Conservation (phyloP, 2,329 filamentous ascomycete species). For the Cladophialophora carrionii region DNA sequence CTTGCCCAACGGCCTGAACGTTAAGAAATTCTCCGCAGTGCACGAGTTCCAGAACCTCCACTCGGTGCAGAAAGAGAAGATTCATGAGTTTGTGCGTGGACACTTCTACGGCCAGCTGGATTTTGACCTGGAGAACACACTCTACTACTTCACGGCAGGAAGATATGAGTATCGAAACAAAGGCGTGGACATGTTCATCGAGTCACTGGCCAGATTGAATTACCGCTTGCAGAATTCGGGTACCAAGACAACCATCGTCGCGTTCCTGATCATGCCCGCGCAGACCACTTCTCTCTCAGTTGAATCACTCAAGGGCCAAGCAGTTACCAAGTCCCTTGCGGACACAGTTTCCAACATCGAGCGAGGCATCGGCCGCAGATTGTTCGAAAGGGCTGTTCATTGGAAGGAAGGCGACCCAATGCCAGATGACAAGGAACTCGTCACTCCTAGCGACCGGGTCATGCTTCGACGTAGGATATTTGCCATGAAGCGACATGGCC, state of each 20-base stretch:
- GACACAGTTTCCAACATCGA: slow-evolving; percentile 94
- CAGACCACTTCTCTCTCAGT: slow-evolving; percentile 94
- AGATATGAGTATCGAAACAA: slow-evolving; percentile 99
- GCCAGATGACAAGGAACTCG: slow-evolving; percentile 95
- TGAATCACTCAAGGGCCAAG: slow-evolving; percentile 93
- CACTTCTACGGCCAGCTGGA: slow-evolving; percentile 99
- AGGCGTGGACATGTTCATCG: slow-evolving; percentile 99
- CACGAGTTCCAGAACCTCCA: slow-evolving; percentile 99
- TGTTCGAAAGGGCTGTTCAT: slow-evolving; percentile 90
- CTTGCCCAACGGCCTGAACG: slow-evolving; percentile 92
- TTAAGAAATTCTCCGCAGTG: slow-evolving; percentile 97
- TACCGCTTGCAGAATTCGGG: slow-evolving; percentile 83
- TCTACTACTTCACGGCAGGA: slow-evolving; percentile 96
- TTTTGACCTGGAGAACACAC: slow-evolving; percentile 92
- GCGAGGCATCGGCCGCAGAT: slow-evolving; percentile 84
- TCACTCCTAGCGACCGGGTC: slow-evolving; percentile 88
- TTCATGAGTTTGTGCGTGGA: slow-evolving; percentile 95
- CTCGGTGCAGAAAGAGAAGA: slow-evolving; percentile 95
- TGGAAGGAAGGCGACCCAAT: slow-evolving; percentile 95
- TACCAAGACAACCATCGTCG: slow-evolving; percentile 91
- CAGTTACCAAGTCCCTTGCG: slow-evolving; percentile 92
- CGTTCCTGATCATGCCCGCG: slow-evolving; percentile 98
- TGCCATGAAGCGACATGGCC: slow-evolving; percentile 88
- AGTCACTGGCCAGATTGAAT: slow-evolving; percentile 91
- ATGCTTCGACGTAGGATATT: slow-evolving; percentile 88